Percentiles rank a stretch among this genome's conserved stretches.
phyloP scores from a whole-genome alignment of 306 rosid genomes.

The Purshia tridentata region DNA sequence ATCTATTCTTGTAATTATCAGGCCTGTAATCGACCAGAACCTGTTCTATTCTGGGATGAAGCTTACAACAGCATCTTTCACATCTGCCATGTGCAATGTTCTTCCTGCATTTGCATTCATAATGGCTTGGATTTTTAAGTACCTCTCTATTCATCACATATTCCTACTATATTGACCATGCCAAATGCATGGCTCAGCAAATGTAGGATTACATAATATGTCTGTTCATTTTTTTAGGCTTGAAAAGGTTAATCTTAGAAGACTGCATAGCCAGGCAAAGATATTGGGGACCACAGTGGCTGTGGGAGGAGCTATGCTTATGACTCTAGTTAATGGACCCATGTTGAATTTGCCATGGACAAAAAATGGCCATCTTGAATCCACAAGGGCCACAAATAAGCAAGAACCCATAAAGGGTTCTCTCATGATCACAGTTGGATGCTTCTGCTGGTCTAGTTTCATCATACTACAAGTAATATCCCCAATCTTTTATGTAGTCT shows the following conservation, averaged over 20 bases:
- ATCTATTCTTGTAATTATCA: not conserved
- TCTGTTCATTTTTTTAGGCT: constrained; percentile 29
- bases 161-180: not conserved
- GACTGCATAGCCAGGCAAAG: constrained; percentile 40
- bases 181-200: not conserved
- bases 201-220: not conserved
- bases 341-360: constrained; percentile 41
- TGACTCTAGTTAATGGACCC: constrained; percentile 46
- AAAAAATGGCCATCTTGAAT: constrained; percentile 14
- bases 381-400: constrained; percentile 16
- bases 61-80: constrained; percentile 51
- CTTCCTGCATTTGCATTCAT: constrained; percentile 56
- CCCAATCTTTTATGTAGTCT: not conserved
- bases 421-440: constrained; percentile 41
- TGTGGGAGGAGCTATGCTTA: constrained; percentile 55
- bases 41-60: constrained; percentile 51
- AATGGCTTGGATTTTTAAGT: constrained; percentile 54
- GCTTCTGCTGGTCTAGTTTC: constrained; percentile 50
- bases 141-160: not conserved
- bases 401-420: constrained; percentile 46
- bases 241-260: constrained; percentile 43
- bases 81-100: constrained; percentile 52
- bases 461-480: constrained; percentile 33
- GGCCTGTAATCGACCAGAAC: constrained; percentile 65
- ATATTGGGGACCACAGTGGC: constrained; percentile 41